phyloP scores from a whole-genome alignment of 805 yeast genomes.

The Yarrowia sp. region DNA sequence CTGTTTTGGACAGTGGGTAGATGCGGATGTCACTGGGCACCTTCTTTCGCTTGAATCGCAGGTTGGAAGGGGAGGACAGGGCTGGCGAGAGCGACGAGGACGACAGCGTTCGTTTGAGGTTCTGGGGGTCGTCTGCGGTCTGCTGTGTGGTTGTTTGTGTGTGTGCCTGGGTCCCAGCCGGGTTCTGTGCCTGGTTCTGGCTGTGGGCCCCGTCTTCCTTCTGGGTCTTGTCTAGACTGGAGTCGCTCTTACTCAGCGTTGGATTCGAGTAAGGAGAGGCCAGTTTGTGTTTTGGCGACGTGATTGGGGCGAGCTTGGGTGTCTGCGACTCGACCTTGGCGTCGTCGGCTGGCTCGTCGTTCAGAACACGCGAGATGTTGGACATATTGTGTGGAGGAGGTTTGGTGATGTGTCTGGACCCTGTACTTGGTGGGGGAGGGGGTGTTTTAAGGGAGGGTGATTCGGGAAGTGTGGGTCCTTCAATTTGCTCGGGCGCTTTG shows the following conservation, averaged over 20 bases:
- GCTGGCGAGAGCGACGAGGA: conserved; percentile 25
- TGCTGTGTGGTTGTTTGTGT: neutral
- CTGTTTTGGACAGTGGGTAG: conserved; percentile 28
- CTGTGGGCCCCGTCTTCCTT: neutral
- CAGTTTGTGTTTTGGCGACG: conserved; percentile 29
- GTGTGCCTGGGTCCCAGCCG: neutral
- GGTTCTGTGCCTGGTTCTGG: neutral
- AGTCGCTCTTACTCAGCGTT: conserved; percentile 14
- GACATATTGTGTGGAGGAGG: conserved; percentile 18
- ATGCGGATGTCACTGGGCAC: conserved; percentile 35
- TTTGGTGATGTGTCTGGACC: too few relatives aligned
- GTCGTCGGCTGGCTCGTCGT: conserved; percentile 34
- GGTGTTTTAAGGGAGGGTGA: neutral
- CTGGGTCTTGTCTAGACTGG: conserved; percentile 10
- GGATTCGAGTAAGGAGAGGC: conserved; percentile 29
- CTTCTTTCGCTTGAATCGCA: conserved; percentile 34
- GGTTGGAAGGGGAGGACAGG: conserved; percentile 23
- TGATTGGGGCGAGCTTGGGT: conserved; percentile 17
- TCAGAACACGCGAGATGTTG: conserved; percentile 37
- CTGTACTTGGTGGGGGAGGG: neutral
- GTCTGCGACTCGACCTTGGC: conserved; percentile 27
- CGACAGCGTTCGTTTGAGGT: conserved; percentile 28
- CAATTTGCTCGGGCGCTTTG: too few relatives aligned
- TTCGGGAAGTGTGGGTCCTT: too few relatives aligned
- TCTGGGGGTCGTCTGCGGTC: neutral